Base-by-base conservation (phyloP, 2,329 filamentous ascomycete genomes). In the Diaporthe eres region DNA sequence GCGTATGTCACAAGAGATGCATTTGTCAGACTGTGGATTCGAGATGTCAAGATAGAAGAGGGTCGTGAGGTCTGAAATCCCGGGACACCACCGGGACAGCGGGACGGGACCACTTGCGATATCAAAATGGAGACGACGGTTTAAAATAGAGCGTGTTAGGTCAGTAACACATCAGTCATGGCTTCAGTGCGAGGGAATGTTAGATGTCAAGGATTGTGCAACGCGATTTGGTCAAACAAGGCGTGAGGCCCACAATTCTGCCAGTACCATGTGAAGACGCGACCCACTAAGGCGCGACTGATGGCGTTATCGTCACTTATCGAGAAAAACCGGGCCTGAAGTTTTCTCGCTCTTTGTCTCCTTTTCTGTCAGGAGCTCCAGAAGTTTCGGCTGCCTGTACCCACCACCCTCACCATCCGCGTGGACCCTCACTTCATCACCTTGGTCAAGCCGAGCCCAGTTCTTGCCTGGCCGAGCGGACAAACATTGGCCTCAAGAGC, bases 21-120 rank as follows among this genome's bases (percentile, higher is more conserved):
- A 65, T 73, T 65, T 73, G 71, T 73, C 71, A 73, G 71, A 55
- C 28, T 31, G 71, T 63, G 71, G 71, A n/a, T 63, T 61, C 34
- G 4, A 37, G 63, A 17, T 68, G 63, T 68, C 63, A 51, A 65
- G 34, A 63, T 61, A 25, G 58, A 63, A 10, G 58, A 44, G 60
- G 39, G 8, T 22, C 8, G n/a, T 31, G 39, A 63, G 60, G 39
- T 47, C n/a, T 39, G 15, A 31, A 28, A 31, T 31, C n/a, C 60
- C 60, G 60, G 60, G 39, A 44, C 60, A 44, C n/a, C 15, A 65
- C 39, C 34, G 55, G 58, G 58, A 39, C 58, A 25, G 22, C 44
- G 65, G 65, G 47, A 68, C 28, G 31, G 47, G 65, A 42, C 28
- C 65, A 53, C 65, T 28, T 28, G 65, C 47, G 47, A 68, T 55